Evolutionary conservation across 148 eudicot species (phyloP).

Genomic region (Chenopodium berlandieri): DNA sequence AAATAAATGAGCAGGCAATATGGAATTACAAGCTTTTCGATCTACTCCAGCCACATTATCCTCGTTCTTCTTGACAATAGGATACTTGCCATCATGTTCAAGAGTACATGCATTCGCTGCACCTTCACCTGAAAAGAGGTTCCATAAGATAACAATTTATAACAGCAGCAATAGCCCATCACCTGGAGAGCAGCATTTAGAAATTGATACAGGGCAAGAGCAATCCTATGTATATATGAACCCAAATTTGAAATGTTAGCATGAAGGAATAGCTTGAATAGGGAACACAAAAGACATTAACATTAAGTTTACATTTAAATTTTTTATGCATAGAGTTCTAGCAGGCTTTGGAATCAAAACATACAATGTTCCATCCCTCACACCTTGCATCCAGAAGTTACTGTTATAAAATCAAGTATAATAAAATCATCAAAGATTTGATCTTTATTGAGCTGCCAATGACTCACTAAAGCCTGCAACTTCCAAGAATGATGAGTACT

Average conservation of each 20-base stretch:
- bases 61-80: slow-evolving; percentile 9
- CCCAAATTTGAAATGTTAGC: background rate
- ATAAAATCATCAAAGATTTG: background rate
- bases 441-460: background rate
- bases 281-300: background rate
- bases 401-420: background rate
- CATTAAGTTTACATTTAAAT: background rate
- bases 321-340: background rate
- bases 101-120: slow-evolving; percentile 5
- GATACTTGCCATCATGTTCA: slow-evolving; percentile 11
- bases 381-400: background rate
- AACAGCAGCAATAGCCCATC: background rate
- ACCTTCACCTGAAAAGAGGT: slow-evolving; percentile 19
- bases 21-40: slow-evolving; percentile 11
- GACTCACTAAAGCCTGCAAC: background rate
- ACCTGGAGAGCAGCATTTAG: background rate
- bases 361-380: background rate
- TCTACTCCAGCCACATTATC: slow-evolving; percentile 16
- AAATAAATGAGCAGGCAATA: slow-evolving; percentile 3
- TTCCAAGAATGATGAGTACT: background rate
- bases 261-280: background rate
- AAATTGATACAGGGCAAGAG: background rate
- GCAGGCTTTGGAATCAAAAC: background rate
- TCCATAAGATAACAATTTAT: background rate
- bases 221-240: background rate